Base-by-base conservation (phyloP, 2,329 filamentous ascomycete genomes). In the Calycina herbarum region DNA sequence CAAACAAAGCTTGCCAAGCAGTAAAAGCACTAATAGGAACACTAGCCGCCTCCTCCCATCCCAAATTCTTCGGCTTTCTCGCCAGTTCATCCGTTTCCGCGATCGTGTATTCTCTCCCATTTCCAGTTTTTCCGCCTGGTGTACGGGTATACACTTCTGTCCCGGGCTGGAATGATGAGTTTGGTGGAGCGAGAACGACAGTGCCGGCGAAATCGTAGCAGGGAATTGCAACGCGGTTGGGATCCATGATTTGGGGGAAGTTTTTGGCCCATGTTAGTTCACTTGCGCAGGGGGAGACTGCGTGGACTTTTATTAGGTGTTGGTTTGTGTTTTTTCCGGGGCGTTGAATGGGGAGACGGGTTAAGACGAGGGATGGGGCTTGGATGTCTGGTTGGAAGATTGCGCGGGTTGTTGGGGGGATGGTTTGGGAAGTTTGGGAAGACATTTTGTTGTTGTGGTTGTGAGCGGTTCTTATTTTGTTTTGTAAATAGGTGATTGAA, bases 321-420 rank as follows among this genome's bases (percentile, higher is more conserved):
- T 48, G 17, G n/a, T 7, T 48, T 48, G 42, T 48, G 42, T 20
- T 8, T n/a, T 48, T 20, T 10, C 20, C 5, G 42, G 42, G 42
- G n/a, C 20, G 42, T 45, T 45, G 42, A 8, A 20, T 45, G 5
- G 17, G 42, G 42, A 45, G 42, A 45, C 42, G 42, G n/a, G 42
- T 45, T 5, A 45, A 15, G 42, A 45, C 4, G 3, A 45, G 42
- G 42, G 42, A n/a, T 1, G 17, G 15, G 17, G 15, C 3, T 45
- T 45, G 42, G n/a, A 45, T 45, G 42, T 45, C 42, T 45, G 42
- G n/a, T 48, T 48, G 42, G 42, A 48, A 48, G 42, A 48, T 48
- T 48, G 42, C 17, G 17, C 17, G 42, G n/a, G 8, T 7, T n/a
- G 42, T 48, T 20, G 17, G 42, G 17, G 42, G 42, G 42, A 48